phyloP scores from a whole-genome alignment of 108 stramenopile species.

The Cyclotella kingstonii region DNA sequence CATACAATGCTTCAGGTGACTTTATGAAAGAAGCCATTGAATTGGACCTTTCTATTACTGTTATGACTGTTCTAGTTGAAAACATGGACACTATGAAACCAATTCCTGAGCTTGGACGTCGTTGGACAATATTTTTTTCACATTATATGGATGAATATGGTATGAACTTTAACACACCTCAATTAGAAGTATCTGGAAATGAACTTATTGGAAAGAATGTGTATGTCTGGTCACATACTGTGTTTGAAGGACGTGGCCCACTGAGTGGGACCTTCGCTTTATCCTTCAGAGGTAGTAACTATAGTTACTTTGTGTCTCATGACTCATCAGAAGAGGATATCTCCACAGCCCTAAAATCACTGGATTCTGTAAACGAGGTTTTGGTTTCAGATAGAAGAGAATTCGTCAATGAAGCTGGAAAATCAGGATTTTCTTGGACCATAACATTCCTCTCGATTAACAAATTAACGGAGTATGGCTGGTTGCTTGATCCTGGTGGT shows the following conservation, averaged over 20 bases:
- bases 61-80: constrained; percentile 31
- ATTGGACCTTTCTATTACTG: constrained; percentile 45
- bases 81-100: constrained; percentile 27
- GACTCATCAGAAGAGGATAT: constrained; percentile 44
- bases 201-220: constrained; percentile 30
- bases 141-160: constrained; percentile 34
- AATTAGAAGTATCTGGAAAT: constrained; percentile 21
- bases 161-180: constrained; percentile 31
- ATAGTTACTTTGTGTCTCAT: constrained; percentile 26
- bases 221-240: constrained; percentile 34
- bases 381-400: constrained; percentile 17
- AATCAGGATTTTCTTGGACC: constrained; percentile 40
- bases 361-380: constrained; percentile 52
- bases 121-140: constrained; percentile 52
- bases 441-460: constrained; percentile 54
- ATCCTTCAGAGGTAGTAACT: constrained; percentile 34
- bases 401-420: constrained; percentile 15
- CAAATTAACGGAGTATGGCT: constrained; percentile 43
- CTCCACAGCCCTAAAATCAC: constrained; percentile 35
- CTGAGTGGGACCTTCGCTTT: constrained; percentile 52
- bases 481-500: constrained; percentile 40
- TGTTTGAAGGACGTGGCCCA: constrained; percentile 37
- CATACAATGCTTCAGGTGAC: constrained; percentile 23
- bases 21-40: constrained; percentile 45
- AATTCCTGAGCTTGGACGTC: constrained; percentile 49